Evolutionary conservation across 768 basidiomycete genomes (phyloP).

Genomic region (Auricularia sp.): DNA sequence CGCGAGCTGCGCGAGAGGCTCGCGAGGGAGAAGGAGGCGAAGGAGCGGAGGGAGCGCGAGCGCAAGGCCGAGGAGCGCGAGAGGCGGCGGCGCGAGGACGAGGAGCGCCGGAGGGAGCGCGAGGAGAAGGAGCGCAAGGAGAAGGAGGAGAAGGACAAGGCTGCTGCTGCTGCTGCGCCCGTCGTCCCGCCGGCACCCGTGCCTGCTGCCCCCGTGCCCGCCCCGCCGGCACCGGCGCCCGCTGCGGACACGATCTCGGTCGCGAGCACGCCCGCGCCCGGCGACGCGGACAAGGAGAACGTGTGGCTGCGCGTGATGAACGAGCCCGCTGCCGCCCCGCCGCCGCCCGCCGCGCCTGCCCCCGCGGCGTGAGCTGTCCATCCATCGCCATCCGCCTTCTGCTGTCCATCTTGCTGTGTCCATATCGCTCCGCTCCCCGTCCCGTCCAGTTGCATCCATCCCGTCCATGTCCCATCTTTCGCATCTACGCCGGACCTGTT

Average conservation of each 20-base stretch:
- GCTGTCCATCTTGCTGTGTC: background rate
- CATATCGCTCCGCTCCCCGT: background rate
- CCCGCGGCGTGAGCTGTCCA: background rate
- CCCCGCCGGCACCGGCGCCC: background rate
- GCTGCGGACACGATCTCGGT: background rate
- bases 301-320: background rate
- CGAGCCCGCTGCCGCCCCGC: background rate
- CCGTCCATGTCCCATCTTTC: background rate
- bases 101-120: conserved; percentile 25
- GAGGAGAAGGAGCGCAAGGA: conserved; percentile 49
- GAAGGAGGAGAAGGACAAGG: conserved; percentile 14
- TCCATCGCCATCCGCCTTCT: background rate
- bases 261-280: background rate
- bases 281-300: background rate
- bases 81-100: conserved; percentile 14
- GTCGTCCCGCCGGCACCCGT: background rate
- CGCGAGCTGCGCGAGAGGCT: conserved; percentile 66
- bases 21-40: conserved; percentile 62
- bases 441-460: background rate
- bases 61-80: conserved; percentile 10
- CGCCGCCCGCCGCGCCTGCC: background rate
- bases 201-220: background rate
- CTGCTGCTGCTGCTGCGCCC: background rate
- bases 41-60: conserved; percentile 52
- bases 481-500: too few relatives aligned